These are phyloP conservation scores for Auriscalpium microsporum DNA, from an alignment of 768 basidiomycete genomes.

Conservation along the genomic window DNA sequence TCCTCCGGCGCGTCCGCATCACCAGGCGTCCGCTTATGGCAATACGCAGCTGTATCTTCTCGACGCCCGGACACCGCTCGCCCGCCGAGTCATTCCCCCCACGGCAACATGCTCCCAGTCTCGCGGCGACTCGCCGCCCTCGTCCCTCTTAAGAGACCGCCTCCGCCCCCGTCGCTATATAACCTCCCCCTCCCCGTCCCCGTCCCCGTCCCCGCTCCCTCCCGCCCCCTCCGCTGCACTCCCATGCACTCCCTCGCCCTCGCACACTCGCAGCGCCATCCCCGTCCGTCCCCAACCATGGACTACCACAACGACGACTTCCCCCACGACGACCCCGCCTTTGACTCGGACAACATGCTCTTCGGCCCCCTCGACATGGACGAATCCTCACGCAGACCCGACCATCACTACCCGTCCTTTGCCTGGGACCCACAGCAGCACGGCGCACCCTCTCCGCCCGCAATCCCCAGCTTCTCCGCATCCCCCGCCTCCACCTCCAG, in stretches of 20 bases:
- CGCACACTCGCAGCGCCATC: slow-evolving; percentile 14
- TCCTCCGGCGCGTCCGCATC: background rate
- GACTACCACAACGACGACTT: slow-evolving; percentile 20
- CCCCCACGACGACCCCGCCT: slow-evolving; percentile 24
- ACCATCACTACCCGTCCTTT: slow-evolving; percentile 18
- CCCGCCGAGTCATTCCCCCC: background rate
- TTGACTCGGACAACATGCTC: slow-evolving; percentile 46
- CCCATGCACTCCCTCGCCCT: slow-evolving; percentile 16
- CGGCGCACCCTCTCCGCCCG: slow-evolving; percentile 28
- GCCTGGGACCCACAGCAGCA: slow-evolving; percentile 34
- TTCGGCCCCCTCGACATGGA: slow-evolving; percentile 53
- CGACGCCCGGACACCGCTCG: background rate
- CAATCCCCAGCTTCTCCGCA: slow-evolving; percentile 30
- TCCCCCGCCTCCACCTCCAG: slow-evolving; percentile 32
- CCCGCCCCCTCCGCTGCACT: slow-evolving; percentile 23
- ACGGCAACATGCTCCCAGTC: background rate
- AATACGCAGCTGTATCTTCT: background rate
- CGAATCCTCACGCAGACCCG: slow-evolving; percentile 25
- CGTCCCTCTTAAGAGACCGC: slow-evolving; percentile 2
- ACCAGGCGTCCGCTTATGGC: background rate
- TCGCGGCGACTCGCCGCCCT: background rate
- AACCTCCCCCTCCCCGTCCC: slow-evolving; percentile 10
- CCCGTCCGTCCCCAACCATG: slow-evolving; percentile 19
- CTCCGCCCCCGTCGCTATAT: slow-evolving; percentile 17
- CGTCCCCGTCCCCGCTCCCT: background rate